Conservation (phyloP, 495 filamentous ascomycete genomes). For the Penicillium atrosanguineum region DNA sequence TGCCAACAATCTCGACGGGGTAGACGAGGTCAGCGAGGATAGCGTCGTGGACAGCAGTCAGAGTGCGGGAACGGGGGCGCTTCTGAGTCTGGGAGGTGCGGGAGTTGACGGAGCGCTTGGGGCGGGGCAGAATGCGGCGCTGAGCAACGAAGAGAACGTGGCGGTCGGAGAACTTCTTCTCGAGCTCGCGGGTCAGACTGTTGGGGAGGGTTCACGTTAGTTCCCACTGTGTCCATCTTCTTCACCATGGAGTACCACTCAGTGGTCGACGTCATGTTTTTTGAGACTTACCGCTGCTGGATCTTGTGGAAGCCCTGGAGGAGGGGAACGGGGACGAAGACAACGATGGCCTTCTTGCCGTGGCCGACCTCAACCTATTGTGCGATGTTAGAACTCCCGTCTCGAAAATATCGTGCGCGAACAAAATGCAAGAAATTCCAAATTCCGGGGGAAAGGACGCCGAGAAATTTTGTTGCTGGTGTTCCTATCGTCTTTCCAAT, state of each 20-base stretch:
- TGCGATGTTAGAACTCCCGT: slow-evolving; percentile 24
- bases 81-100: slow-evolving; percentile 95
- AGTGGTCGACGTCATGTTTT: background rate
- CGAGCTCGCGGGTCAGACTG: slow-evolving; percentile 98
- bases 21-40: slow-evolving; percentile 96
- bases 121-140: slow-evolving; percentile 96
- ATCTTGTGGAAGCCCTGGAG: slow-evolving; percentile 95
- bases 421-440: slow-evolving; percentile 11
- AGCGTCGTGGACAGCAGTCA: slow-evolving; percentile 95
- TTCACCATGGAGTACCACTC: background rate
- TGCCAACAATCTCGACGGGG: slow-evolving; percentile 99
- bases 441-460: slow-evolving; percentile 13
- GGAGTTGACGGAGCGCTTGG: slow-evolving; percentile 91
- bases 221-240: slow-evolving; percentile 4
- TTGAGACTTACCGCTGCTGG: slow-evolving; percentile 83
- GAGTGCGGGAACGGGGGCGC: slow-evolving; percentile 93
- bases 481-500: background rate
- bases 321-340: slow-evolving; percentile 99
- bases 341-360: slow-evolving; percentile 99
- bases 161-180: slow-evolving; percentile 99
- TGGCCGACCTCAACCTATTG: slow-evolving; percentile 96
- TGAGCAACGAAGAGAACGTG: slow-evolving; percentile 98
- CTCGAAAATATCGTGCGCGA: slow-evolving; percentile 11
- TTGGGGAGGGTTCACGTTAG: slow-evolving; percentile 10
- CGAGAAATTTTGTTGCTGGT: slow-evolving; percentile 12